phyloP scores from a whole-genome alignment of 371 early-diverging fungal species.

The Hamiltosporidium magnivora region DNA sequence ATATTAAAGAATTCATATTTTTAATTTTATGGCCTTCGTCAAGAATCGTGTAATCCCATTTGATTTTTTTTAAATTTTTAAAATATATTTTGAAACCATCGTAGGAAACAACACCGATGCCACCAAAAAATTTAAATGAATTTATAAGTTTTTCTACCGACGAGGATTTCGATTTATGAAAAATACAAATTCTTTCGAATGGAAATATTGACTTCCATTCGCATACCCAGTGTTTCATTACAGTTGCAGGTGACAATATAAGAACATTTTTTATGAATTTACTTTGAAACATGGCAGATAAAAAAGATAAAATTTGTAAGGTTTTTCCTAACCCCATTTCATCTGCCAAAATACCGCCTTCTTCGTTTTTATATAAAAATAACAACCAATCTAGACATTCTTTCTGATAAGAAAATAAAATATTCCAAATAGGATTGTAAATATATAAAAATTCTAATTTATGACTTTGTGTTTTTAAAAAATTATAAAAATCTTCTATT shows the following conservation, averaged over 20 bases:
- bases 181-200: constrained; percentile 68
- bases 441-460: too few relatives aligned
- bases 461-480: too few relatives aligned
- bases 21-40: constrained; percentile 98
- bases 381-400: background rate
- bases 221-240: constrained; percentile 82
- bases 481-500: too few relatives aligned
- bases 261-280: constrained; percentile 58
- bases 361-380: background rate
- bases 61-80: constrained; percentile 61
- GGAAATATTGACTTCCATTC: constrained; percentile 87
- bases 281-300: background rate
- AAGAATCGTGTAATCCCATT: constrained; percentile 84
- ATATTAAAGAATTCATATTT: constrained; percentile 81
- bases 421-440: background rate
- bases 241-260: constrained; percentile 81
- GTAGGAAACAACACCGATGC: constrained; percentile 77
- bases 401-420: background rate
- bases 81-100: constrained; percentile 86
- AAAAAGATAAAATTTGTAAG: constrained; percentile 19
- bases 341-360: constrained; percentile 78
- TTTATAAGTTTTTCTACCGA: background rate
- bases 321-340: constrained; percentile 60
- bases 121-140: background rate
- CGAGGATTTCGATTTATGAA: constrained; percentile 58